Base-by-base conservation (phyloP, 805 yeast genomes). In the Yamadazyma philogaea region DNA sequence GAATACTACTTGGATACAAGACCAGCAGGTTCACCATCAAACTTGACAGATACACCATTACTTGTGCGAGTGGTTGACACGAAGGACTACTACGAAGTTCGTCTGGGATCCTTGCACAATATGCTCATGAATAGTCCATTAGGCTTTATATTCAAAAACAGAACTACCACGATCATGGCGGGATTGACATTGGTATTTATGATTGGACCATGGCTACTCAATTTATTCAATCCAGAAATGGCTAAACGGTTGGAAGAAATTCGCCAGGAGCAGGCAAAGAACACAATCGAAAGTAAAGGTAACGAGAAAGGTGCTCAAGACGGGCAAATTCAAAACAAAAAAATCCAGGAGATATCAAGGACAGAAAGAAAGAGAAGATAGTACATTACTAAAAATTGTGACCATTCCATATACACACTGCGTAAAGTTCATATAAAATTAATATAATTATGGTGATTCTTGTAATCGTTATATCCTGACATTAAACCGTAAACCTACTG, bases 41-140 rank as follows among this genome's bases (percentile, higher is more conserved):
- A 37, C 20, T 14, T 34, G 18, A 37, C 42, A 5, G 30, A 26
- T 7, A 17, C 24, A 7, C 21, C 33, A 10, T 17, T 43, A 15
- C 11, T 20, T 5, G 18, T 39, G 3, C 5, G 32, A 8, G 39
- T 35, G 16, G 48, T 65, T n/a, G 44, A 49, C 8, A 48, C 55
- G 26, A 63, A 66, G 39, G 57, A 61, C 43, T 70, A 60, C 49
- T 70, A 70, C 47, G 70, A 67, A 46, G 44, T 42, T 16, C 48
- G 64, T 4, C 59, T 46, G 42, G 60, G 66, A 12, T 57, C 64
- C 12, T 35, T 70, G 16, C 32, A 45, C 1, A 67, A 59, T 32
- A 55, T 69, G 63, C 30, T 70, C 7, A 47, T 63, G 61, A 57
- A 55, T 43, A 61, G 72, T 51, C 75, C 75, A 3, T 55, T 70